A percentile compares a stretch with the other conserved stretches of the same genome.
Evolutionary conservation across 75 land plant genomes (phyloP).

Genomic region (Picea glauca): DNA sequence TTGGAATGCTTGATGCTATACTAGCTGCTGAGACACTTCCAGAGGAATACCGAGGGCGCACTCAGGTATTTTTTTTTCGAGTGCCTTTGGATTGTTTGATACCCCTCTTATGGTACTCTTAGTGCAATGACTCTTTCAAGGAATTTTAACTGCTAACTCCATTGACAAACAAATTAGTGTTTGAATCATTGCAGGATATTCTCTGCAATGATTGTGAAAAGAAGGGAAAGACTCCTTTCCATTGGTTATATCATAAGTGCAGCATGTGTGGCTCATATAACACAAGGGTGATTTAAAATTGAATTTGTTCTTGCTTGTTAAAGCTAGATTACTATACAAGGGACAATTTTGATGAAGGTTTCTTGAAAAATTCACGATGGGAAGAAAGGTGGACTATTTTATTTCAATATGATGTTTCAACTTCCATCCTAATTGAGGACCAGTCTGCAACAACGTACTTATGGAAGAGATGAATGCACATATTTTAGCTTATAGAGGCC

Average conservation of each 20-base stretch:
- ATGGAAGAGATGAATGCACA: not conserved
- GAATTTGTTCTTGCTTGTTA: not conserved
- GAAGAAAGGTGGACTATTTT: not conserved
- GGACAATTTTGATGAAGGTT: not conserved
- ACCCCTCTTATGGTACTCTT: not conserved
- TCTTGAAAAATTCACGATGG: not conserved
- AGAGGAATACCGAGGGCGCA: conserved; percentile 47
- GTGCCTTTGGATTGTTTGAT: not conserved
- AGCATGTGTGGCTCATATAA: conserved; percentile 74
- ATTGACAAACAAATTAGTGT: not conserved
- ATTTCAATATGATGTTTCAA: no score
- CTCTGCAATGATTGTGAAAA: conserved; percentile 78
- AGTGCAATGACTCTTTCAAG: not conserved
- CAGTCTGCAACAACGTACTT: not conserved
- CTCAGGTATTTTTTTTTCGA: conserved; percentile 39
- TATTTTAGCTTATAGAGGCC: conserved; percentile 7
- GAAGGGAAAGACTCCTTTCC: conserved; percentile 56
- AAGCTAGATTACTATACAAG: not conserved
- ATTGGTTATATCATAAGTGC: conserved; percentile 81
- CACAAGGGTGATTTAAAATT: conserved; percentile 51
- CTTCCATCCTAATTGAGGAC: not conserved
- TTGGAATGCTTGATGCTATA: conserved; percentile 78
- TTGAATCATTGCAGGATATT: conserved; percentile 41
- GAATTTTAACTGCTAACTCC: not conserved
- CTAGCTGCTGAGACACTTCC: conserved; percentile 70